These are phyloP conservation scores for Plenodomus tracheiphilus DNA, from an alignment of 2,329 filamentous ascomycete genomes.

Conservation along the genomic window DNA sequence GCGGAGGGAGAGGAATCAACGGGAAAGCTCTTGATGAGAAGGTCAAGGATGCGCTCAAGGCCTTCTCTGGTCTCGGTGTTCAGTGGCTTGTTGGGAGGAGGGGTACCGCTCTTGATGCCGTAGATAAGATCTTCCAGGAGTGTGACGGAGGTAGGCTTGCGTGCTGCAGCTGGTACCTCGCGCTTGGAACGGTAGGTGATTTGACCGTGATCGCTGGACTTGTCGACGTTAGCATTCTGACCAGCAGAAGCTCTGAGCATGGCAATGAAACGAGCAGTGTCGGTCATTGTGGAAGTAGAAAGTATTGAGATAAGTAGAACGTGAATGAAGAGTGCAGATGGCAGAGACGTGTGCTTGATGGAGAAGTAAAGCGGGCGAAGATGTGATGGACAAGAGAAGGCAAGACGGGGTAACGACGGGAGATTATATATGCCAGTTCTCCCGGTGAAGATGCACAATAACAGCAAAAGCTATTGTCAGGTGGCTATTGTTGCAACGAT, in stretches of 20 bases:
- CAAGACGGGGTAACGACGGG: conserved; percentile 1
- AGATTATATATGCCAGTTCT: not conserved
- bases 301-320: not conserved
- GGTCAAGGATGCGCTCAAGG: conserved; percentile 19
- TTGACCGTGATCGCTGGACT: conserved; percentile 12
- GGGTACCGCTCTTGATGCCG: conserved; percentile 12
- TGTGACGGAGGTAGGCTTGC: conserved; percentile 11
- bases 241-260: conserved; percentile 30
- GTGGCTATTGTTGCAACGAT: conserved; percentile 5
- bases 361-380: not conserved
- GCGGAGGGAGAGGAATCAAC: not conserved
- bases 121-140: conserved; percentile 23
- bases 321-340: not conserved
- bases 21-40: conserved; percentile 17
- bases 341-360: not conserved
- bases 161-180: conserved; percentile 2
- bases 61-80: conserved; percentile 16
- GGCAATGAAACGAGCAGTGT: conserved; percentile 23
- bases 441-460: conserved; percentile 6
- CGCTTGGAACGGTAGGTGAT: conserved; percentile 5
- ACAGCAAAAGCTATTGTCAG: conserved; percentile 6
- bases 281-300: conserved; percentile 22
- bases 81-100: conserved; percentile 14
- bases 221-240: conserved; percentile 22
- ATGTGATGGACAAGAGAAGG: not conserved